phyloP scores from a whole-genome alignment of 208 protist genomes.

The Acanthamoeba royreba region DNA sequence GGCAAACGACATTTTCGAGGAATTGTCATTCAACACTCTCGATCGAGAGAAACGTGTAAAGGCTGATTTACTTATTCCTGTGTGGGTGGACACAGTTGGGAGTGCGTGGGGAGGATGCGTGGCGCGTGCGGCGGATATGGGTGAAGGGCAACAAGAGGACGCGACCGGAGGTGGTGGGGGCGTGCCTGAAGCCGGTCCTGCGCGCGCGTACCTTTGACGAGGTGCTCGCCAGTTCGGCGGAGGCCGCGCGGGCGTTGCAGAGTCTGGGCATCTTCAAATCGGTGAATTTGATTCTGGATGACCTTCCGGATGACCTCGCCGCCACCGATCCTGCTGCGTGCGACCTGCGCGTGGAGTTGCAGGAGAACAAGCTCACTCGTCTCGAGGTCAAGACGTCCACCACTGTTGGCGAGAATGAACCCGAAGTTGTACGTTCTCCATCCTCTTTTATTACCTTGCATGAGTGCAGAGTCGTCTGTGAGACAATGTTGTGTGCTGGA shows the following conservation, averaged over 20 bases:
- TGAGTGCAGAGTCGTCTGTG: not conserved
- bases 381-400: not conserved
- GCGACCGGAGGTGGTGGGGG: not conserved
- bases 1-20: too few relatives aligned
- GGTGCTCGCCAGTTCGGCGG: not conserved
- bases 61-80: too few relatives aligned
- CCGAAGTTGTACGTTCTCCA: not conserved
- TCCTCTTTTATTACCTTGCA: not conserved
- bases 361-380: not conserved
- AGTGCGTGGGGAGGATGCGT: not conserved
- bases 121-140: not conserved
- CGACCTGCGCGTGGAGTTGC: not conserved
- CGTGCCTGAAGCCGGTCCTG: not conserved
- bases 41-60: not conserved
- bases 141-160: not conserved
- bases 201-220: not conserved
- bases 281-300: not conserved
- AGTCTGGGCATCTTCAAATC: not conserved
- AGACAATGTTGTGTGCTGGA: not conserved
- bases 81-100: too few relatives aligned
- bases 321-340: not conserved
- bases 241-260: not conserved
- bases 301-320: not conserved
- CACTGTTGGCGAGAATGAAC: not conserved
- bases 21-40: too few relatives aligned